Conservation (phyloP, 306 rosid genomes). For the Aeschynomene evenia region DNA sequence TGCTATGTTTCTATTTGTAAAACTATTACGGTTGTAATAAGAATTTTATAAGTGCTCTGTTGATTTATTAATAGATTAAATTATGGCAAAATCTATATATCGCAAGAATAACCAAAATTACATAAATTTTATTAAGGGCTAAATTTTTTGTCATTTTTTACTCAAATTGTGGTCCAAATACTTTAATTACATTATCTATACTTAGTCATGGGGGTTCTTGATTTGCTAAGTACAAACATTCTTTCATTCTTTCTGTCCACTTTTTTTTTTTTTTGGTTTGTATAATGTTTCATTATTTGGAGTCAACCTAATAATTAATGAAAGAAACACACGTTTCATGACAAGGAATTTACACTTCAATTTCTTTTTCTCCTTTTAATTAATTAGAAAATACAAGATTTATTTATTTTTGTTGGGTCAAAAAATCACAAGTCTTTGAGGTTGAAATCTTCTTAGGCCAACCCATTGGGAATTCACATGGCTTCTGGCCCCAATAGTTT, state of each 20-base stretch:
- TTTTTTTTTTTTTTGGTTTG: too few species aligned
- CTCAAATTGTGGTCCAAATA: not conserved
- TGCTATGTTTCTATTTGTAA: too few species aligned
- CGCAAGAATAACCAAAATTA: not conserved
- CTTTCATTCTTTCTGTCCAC: not conserved
- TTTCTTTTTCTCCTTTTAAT: not conserved
- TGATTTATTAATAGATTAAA: not conserved
- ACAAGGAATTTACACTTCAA: slow-evolving; percentile 8
- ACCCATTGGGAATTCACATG: slow-evolving; percentile 69
- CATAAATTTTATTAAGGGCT: not conserved
- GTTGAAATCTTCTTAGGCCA: slow-evolving; percentile 13
- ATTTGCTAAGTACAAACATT: not conserved
- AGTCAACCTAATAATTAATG: slow-evolving; percentile 17
- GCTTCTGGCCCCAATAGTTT: slow-evolving; percentile 33
- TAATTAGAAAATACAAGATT: not conserved
- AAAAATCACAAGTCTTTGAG: not conserved
- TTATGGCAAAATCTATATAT: not conserved
- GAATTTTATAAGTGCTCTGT: not conserved
- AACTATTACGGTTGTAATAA: too few species aligned
- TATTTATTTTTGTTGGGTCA: too few species aligned
- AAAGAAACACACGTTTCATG: slow-evolving; percentile 12
- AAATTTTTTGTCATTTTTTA: not conserved
- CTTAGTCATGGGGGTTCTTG: not conserved
- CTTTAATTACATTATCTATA: not conserved
- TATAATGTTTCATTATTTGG: not conserved